Evolutionary conservation across 2,329 filamentous ascomycete genomes (phyloP), one percentile per base, ranked within the genome.

Genomic region (Pseudogymnoascus sp.): DNA sequence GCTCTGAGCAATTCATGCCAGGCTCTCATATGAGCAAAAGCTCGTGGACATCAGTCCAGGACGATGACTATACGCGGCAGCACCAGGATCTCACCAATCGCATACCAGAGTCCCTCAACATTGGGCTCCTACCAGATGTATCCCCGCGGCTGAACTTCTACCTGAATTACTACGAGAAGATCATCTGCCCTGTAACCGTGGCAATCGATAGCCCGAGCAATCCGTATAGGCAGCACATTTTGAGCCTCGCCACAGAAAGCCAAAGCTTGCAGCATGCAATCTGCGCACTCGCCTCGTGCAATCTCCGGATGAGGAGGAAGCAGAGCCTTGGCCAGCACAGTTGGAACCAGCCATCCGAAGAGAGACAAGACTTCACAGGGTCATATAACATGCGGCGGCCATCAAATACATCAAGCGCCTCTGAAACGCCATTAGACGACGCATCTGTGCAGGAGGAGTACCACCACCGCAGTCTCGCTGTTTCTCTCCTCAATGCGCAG

Each of bases 101-200:
- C 46, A 28, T 53, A 53, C 46, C 46, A 3, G 46, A 31, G 25
- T 53, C 46, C 7, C 46, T 53, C 46, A 53, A 53, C 31, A 53
- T 60, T 40, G 56, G 56, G 12, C 31, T 60, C n/a, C 37, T 76
- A 67, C 82, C 81, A 72, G 78, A 88, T 75, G 78, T 90, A 70
- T 86, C 90, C 65, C 85, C 88, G 64, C 89, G 91, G 72, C 88
- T 96, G 79, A 88, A 89, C 68, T 96, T 89, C 76, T 88, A 96
- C 72, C 88, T 97, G 79, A 89, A 96, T 73, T 96, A 96, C 76
- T 97, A 96, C 76, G 88, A 93, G 72, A 92, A 91, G 75, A 90
- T 91, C 72, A 93, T 97, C 78, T 95, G 92, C 68, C 90, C 91
- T 4, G 91, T 91, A 64, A 90, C 97, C 76, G 92, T 97, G 60